Conservation (phyloP, 768 basidiomycete genomes). For the Panaeolus papilionaceus region DNA sequence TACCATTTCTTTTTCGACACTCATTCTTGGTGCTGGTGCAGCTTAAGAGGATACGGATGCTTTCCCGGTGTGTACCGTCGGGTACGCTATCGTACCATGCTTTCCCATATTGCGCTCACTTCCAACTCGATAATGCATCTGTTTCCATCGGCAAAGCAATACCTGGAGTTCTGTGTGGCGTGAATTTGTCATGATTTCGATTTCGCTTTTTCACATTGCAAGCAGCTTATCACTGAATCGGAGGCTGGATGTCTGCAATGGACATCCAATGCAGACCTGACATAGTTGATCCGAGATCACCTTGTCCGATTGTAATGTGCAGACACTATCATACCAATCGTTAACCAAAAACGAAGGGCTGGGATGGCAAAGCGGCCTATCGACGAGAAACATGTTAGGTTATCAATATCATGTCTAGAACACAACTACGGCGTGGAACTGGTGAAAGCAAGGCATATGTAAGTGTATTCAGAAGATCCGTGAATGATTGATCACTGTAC, state of each 20-base stretch:
- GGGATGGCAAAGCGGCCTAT: not conserved
- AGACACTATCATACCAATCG: too few relatives aligned
- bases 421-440: not conserved
- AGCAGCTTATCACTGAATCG: not conserved
- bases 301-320: not conserved
- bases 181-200: conserved; percentile 7
- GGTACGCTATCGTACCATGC: not conserved
- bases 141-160: not conserved
- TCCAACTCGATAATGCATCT: not conserved
- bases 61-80: not conserved
- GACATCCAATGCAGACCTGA: not conserved
- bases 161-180: not conserved
- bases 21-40: not conserved
- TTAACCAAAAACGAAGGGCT: not conserved
- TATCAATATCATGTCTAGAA: not conserved
- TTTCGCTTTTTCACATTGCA: not conserved
- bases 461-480: not conserved
- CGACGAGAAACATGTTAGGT: not conserved
- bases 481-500: not conserved
- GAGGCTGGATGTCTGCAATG: not conserved
- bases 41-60: not conserved
- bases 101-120: not conserved
- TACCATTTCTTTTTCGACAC: conserved; percentile 10
- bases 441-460: not conserved
- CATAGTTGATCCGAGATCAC: not conserved